A percentile compares a stretch with the other conserved stretches of the same genome.
Conservation (phyloP, 2,329 filamentous ascomycete genomes). For the Pseudogymnoascus sp. region DNA sequence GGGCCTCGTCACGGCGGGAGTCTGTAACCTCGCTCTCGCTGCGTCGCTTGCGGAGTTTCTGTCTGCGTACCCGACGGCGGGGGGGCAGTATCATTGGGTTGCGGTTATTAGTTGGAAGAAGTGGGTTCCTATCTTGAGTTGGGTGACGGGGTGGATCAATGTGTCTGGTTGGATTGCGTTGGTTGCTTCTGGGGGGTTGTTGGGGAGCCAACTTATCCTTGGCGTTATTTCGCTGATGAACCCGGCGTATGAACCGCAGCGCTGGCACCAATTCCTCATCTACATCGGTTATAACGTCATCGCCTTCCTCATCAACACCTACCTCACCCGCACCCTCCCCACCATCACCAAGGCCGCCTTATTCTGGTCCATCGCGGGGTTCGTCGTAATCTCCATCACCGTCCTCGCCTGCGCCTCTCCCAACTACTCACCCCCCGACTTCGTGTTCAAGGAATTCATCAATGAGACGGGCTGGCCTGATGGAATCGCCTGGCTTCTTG, state of each 20-base stretch:
- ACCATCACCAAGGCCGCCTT: slow-evolving; percentile 23
- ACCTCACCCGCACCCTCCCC: slow-evolving; percentile 31
- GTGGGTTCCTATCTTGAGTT: slow-evolving; percentile 32
- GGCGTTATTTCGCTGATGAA: slow-evolving; percentile 45
- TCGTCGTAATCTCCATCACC: slow-evolving; percentile 37
- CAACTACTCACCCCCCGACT: slow-evolving; percentile 38
- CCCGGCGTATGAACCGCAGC: slow-evolving; percentile 57
- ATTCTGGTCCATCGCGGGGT: slow-evolving; percentile 34
- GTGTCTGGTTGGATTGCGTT: slow-evolving; percentile 49
- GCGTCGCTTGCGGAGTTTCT: slow-evolving; percentile 36
- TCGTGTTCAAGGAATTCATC: slow-evolving; percentile 48
- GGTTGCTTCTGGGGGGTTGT: slow-evolving; percentile 42
- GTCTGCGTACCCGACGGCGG: slow-evolving; percentile 35
- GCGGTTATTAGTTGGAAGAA: slow-evolving; percentile 33
- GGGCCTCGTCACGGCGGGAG: slow-evolving; percentile 36
- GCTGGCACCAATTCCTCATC: slow-evolving; percentile 36
- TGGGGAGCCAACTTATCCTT: slow-evolving; percentile 41
- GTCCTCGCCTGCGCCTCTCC: slow-evolving; percentile 38
- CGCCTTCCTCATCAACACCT: slow-evolving; percentile 40
- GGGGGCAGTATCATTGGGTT: slow-evolving; percentile 39
- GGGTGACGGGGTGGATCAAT: slow-evolving; percentile 40
- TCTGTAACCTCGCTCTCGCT: slow-evolving; percentile 35
- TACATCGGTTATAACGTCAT: slow-evolving; percentile 31
- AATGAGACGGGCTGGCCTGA: slow-evolving; percentile 40
- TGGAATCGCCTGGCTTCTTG: slow-evolving; percentile 33